A percentile compares a stretch with the other conserved stretches of the same genome.
These are phyloP conservation scores for Phlegmacium glaucopus DNA, from an alignment of 768 basidiomycete genomes.

Conservation along the genomic window DNA sequence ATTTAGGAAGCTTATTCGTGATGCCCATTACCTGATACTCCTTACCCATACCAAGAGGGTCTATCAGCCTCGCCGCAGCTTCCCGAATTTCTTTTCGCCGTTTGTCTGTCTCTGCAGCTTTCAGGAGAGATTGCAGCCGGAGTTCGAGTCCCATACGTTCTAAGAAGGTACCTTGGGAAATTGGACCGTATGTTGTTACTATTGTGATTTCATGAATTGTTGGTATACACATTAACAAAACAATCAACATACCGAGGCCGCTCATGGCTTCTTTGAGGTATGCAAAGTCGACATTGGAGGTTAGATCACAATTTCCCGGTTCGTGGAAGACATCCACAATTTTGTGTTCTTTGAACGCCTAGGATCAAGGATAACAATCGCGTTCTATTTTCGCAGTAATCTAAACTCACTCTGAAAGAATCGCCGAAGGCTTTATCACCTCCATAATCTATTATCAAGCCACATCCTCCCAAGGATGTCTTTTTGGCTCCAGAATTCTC, in stretches of 20 bases:
- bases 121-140: constrained; percentile 63
- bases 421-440: constrained; percentile 61
- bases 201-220: not conserved
- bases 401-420: constrained; percentile 72
- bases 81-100: constrained; percentile 49
- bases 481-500: constrained; percentile 9
- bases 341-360: constrained; percentile 91
- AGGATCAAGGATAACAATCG: constrained; percentile 2
- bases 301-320: constrained; percentile 89
- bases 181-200: constrained; percentile 58
- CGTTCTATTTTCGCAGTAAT: not conserved
- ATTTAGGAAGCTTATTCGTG: constrained; percentile 19
- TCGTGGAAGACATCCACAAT: constrained; percentile 80
- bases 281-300: constrained; percentile 95
- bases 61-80: constrained; percentile 71
- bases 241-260: constrained; percentile 50
- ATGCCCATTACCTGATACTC: constrained; percentile 83
- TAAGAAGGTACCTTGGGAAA: constrained; percentile 77
- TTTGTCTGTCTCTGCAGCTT: constrained; percentile 45
- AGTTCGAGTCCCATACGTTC: constrained; percentile 68
- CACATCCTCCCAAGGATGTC: constrained; percentile 45
- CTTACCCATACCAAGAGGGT: constrained; percentile 79
- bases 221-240: not conserved
- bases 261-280: constrained; percentile 77
- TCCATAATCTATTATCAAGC: constrained; percentile 90